phyloP scores from a whole-genome alignment of 352 stramenopile species.

The Poterioochromonas sp. region DNA sequence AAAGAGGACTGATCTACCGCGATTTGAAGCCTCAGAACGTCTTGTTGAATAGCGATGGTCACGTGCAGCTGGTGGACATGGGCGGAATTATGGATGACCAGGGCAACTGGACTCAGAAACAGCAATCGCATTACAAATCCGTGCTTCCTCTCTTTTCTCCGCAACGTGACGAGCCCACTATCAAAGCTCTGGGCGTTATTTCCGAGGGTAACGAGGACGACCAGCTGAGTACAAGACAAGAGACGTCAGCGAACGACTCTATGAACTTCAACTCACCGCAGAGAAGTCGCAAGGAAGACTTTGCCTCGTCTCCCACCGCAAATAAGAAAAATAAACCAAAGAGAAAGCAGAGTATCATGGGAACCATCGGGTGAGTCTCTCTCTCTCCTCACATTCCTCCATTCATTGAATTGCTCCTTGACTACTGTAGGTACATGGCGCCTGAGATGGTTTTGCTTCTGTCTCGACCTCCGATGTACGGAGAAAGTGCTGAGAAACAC shows the following conservation, averaged over 20 bases:
- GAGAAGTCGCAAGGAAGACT: too few species aligned
- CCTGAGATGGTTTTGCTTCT: constrained; percentile 73
- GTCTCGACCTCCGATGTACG: constrained; percentile 52
- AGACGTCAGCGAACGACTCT: too few species aligned
- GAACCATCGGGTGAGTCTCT: constrained; percentile 69
- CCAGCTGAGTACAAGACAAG: not conserved
- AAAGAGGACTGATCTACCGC: constrained; percentile 61
- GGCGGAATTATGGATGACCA: constrained; percentile 50
- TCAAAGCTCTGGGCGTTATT: not conserved
- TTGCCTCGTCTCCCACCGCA: too few species aligned
- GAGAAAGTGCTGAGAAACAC: constrained; percentile 48
- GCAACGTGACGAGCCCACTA: not conserved
- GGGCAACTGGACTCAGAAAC: constrained; percentile 18
- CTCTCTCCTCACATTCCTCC: too few species aligned
- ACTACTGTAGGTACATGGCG: constrained; percentile 79
- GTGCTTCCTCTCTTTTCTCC: constrained; percentile 4
- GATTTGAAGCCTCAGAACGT: constrained; percentile 78
- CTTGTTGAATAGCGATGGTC: constrained; percentile 62
- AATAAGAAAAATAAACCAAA: not conserved
- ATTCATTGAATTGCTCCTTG: too few species aligned
- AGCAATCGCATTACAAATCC: not conserved
- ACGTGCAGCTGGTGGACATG: constrained; percentile 76
- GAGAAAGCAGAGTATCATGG: constrained; percentile 51
- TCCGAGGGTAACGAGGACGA: not conserved
- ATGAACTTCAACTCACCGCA: too few species aligned